Percentiles rank a stretch among this genome's conserved stretches.
Conservation (phyloP, 2,329 filamentous ascomycete genomes). For the Colletotrichum trifolii region DNA sequence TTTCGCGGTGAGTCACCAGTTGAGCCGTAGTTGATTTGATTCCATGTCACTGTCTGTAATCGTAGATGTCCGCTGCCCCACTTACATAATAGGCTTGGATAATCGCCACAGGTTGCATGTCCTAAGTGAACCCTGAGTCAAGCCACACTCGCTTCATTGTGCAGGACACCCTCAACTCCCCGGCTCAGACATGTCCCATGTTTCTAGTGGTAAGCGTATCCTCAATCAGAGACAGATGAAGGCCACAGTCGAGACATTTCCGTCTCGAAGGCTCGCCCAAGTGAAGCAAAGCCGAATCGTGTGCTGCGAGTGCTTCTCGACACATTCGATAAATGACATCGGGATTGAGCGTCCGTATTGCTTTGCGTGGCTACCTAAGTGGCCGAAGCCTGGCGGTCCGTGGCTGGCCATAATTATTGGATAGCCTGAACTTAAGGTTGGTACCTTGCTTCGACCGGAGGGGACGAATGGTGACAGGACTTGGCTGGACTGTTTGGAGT, state of each 20-base stretch:
- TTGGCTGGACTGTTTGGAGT: neutral
- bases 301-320: too few relatives aligned
- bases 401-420: constrained; percentile 14
- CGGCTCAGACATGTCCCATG: constrained; percentile 8
- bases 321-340: too few relatives aligned
- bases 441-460: constrained; percentile 25
- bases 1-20: too few relatives aligned
- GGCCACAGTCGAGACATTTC: constrained; percentile 12
- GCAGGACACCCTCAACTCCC: neutral
- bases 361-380: constrained; percentile 15
- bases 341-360: neutral
- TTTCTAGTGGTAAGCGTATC: neutral
- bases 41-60: neutral
- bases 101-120: neutral
- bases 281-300: neutral
- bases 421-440: constrained; percentile 31
- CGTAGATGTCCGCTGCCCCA: neutral
- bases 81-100: neutral
- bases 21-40: neutral
- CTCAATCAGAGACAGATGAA: constrained; percentile 12
- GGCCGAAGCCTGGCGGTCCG: constrained; percentile 15
- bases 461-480: constrained; percentile 7
- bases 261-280: neutral
- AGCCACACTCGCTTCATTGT: neutral
- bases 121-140: neutral